Evolutionary conservation across 805 yeast species (phyloP), one percentile per base, ranked within the genome.

Genomic region (Tetrapisispora iriomotensis): DNA sequence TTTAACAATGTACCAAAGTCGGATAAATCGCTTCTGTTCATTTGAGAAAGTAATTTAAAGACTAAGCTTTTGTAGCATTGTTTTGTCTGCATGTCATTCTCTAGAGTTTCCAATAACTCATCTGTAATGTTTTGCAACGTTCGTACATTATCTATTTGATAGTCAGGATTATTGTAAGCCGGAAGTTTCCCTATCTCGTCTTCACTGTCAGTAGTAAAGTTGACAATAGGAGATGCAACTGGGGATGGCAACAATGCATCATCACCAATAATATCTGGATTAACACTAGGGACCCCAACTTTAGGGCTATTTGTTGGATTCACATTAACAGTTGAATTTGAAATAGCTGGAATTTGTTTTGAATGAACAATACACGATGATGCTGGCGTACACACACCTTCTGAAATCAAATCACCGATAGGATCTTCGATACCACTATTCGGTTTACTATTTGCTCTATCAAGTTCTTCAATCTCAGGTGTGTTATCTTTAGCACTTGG

Each of bases 201-300:
- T 23, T 33, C 30, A n/a, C 21, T 29, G 15, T 38, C 41, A 5
- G 7, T 4, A 28, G 26, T 5, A 15, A 15, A 21, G 17, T 17
- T 17, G 4, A 37, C 31, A 6, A 25, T 20, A 8, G 64, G 60
- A 3, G 62, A 57, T 4, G 64, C 62, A 9, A 57, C 43, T 8
- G 64, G 64, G 5, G 62, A 58, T 25, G 58, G 44, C 14, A 58
- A 60, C 32, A 50, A 42, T 13, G 53, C 51, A 22, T 50, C 61
- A 27, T 54, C 61, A 22, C 34, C 38, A 10, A 39, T 34, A 18
- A 21, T 15, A 12, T 41, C 43, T 26, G 29, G 36, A 20, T 21
- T 33, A 24, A 20, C 26, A 4, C 25, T 22, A 18, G 35, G 25
- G 6, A 37, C 21, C 8, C 38, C 19, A 32, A 41, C 14, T 36